phyloP scores from a whole-genome alignment of 2,329 filamentous ascomycete species.

The Nemania diffusa region DNA sequence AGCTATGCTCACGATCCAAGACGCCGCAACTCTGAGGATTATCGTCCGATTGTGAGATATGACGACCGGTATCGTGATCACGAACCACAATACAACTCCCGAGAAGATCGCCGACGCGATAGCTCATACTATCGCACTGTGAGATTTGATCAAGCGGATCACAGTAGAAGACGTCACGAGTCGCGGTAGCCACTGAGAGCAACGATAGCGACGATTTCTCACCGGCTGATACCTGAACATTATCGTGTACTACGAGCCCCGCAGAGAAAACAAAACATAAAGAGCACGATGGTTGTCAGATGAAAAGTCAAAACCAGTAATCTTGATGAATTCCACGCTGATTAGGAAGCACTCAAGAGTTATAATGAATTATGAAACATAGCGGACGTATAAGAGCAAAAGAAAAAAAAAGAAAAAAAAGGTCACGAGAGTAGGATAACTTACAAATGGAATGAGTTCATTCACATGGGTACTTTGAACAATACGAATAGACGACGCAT shows the following conservation, averaged over 20 bases:
- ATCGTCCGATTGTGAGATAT: slow-evolving; percentile 27
- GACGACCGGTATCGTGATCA: slow-evolving; percentile 37
- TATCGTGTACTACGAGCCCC: too few species aligned
- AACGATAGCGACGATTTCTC: background rate
- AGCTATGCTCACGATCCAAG: slow-evolving; percentile 1
- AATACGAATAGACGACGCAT: background rate
- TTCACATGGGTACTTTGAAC: slow-evolving; percentile 5
- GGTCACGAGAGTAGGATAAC: slow-evolving; percentile 3
- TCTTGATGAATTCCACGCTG: background rate
- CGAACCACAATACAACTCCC: slow-evolving; percentile 30
- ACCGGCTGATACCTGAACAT: background rate
- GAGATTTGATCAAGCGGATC: slow-evolving; percentile 21
- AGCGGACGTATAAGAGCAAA: background rate
- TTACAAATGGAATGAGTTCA: slow-evolving; percentile 16
- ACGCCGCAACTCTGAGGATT: slow-evolving; percentile 26
- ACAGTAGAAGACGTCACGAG: slow-evolving; percentile 43
- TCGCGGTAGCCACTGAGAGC: slow-evolving; percentile 34
- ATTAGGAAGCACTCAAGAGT: background rate
- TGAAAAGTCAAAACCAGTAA: background rate
- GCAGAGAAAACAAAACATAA: background rate
- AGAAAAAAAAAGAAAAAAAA: too few species aligned
- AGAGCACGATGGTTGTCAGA: slow-evolving; percentile 14
- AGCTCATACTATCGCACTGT: slow-evolving; percentile 34
- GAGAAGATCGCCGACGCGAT: slow-evolving; percentile 31
- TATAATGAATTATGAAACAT: background rate